Evolutionary conservation across 2,329 filamentous ascomycete species (phyloP).

Genomic region (Didymella pinodella): DNA sequence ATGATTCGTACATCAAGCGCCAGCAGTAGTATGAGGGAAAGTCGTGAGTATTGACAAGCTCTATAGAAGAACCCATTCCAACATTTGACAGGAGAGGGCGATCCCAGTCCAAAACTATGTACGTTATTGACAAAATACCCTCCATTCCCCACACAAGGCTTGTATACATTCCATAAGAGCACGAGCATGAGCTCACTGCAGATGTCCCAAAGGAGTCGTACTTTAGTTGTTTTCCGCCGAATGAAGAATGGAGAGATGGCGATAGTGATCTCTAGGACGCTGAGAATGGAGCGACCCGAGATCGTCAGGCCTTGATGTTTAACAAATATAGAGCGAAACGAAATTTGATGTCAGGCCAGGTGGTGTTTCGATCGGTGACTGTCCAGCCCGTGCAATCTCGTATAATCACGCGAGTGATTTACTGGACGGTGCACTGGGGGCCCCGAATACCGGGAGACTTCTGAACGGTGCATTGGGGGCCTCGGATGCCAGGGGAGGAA

Average conservation of each 20-base stretch:
- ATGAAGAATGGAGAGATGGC: not conserved
- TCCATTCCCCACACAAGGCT: not conserved
- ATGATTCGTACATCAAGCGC: not conserved
- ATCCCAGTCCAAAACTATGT: not conserved
- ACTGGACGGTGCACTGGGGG: conserved; percentile 8
- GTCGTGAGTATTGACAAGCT: conserved; percentile 4
- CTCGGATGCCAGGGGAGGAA: not conserved
- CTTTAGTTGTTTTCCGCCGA: not conserved
- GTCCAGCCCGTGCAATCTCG: not conserved
- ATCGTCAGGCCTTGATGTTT: not conserved
- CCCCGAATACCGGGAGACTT: not conserved
- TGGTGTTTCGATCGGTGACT: not conserved
- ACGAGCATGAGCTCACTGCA: not conserved
- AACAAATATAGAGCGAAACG: conserved; percentile 12
- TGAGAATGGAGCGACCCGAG: not conserved
- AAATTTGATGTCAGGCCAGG: conserved; percentile 7
- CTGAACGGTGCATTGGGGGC: not conserved
- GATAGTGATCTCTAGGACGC: not conserved
- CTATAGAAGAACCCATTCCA: not conserved
- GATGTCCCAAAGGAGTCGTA: conserved; percentile 4
- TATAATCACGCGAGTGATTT: conserved; percentile 6
- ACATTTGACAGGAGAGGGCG: not conserved
- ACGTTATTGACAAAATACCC: not conserved
- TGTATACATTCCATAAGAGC: not conserved
- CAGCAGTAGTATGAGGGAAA: not conserved